Evolutionary conservation across 192 early-diverging fungal species (phyloP).

Genomic region (Backusella psychrophila): DNA sequence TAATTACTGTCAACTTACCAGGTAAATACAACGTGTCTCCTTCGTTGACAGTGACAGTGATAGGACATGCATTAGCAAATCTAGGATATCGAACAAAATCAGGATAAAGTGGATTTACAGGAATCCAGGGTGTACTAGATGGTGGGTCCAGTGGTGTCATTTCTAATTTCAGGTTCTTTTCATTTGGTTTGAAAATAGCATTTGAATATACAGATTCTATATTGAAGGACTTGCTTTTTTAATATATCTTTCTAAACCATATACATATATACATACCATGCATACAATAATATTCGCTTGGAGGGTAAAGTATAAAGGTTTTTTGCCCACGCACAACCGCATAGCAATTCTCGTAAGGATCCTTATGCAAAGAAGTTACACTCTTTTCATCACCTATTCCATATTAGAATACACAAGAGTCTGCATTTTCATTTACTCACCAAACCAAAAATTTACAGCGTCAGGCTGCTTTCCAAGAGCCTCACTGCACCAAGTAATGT

Average conservation of each 20-base stretch:
- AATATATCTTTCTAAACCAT: neutral
- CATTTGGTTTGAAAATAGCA: constrained; percentile 20
- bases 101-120: constrained; percentile 42
- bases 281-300: constrained; percentile 46
- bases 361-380: constrained; percentile 48
- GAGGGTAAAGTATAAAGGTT: constrained; percentile 47
- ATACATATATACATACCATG: constrained; percentile 37
- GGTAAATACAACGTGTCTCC: constrained; percentile 56
- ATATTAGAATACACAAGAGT: no score
- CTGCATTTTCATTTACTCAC: neutral
- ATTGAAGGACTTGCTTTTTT: neutral
- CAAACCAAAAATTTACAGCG: constrained; percentile 57
- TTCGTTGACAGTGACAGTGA: constrained; percentile 39
- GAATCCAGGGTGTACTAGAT: constrained; percentile 41
- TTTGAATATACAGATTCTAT: constrained; percentile 15
- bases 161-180: constrained; percentile 2
- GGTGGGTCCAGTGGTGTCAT: constrained; percentile 33
- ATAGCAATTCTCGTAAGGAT: constrained; percentile 55
- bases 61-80: constrained; percentile 39
- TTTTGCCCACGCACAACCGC: constrained; percentile 48
- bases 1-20: constrained; percentile 19
- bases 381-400: constrained; percentile 31
- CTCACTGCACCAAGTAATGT: constrained; percentile 43
- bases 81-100: constrained; percentile 39
- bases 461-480: constrained; percentile 42